Conservation (phyloP, 371 early-diverging fungal species). For the Conidiobolus incongruus region DNA sequence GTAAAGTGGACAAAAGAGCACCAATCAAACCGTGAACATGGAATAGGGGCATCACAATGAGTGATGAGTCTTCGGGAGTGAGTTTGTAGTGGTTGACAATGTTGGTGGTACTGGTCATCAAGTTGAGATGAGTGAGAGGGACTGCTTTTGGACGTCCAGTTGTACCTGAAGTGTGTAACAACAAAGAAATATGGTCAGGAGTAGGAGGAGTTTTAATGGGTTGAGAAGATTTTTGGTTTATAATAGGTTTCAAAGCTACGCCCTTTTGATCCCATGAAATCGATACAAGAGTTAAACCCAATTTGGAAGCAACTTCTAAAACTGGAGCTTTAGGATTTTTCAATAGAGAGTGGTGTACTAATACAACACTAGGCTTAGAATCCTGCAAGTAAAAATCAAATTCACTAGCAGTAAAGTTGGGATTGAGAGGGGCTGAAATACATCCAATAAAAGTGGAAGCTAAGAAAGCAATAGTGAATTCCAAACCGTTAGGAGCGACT, state of each 20-base stretch:
- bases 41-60: slow-evolving; percentile 79
- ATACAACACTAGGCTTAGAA: slow-evolving; percentile 28
- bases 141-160: slow-evolving; percentile 74
- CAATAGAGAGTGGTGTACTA: slow-evolving; percentile 19
- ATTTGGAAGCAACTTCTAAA: slow-evolving; percentile 23
- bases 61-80: slow-evolving; percentile 27
- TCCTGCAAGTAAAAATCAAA: slow-evolving; percentile 61
- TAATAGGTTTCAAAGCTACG: not conserved
- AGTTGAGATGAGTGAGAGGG: slow-evolving; percentile 57
- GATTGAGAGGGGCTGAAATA: slow-evolving; percentile 56
- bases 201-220: slow-evolving; percentile 6
- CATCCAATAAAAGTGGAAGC: slow-evolving; percentile 32
- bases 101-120: slow-evolving; percentile 46
- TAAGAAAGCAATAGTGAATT: slow-evolving; percentile 42
- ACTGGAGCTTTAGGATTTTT: not conserved
- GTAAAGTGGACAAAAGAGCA: slow-evolving; percentile 44
- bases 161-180: slow-evolving; percentile 64
- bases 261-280: slow-evolving; percentile 21
- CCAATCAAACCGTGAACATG: slow-evolving; percentile 79
- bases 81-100: slow-evolving; percentile 45
- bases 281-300: slow-evolving; percentile 24
- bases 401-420: slow-evolving; percentile 44
- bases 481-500: slow-evolving; percentile 42
- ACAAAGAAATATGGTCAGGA: slow-evolving; percentile 32
- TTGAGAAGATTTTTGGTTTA: not conserved